phyloP scores from a whole-genome alignment of 1,284 basidiomycete species.

The Irpex lacteus region DNA sequence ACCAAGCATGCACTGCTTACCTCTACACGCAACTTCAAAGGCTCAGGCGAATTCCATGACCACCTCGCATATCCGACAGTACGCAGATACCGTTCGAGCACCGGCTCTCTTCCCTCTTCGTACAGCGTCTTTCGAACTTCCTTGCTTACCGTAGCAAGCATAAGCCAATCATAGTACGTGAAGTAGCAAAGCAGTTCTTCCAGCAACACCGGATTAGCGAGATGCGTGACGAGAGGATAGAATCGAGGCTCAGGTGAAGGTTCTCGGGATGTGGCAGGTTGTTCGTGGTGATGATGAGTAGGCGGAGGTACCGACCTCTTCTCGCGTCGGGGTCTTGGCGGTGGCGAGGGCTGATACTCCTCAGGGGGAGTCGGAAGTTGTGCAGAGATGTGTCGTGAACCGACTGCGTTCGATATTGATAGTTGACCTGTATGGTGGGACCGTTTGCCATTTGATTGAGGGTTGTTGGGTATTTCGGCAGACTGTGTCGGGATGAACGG shows the following conservation, averaged over 20 bases:
- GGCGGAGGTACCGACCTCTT: conserved; percentile 24
- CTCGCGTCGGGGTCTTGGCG: conserved; percentile 39
- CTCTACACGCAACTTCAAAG: conserved; percentile 56
- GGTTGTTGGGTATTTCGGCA: not conserved
- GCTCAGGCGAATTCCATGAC: conserved; percentile 56
- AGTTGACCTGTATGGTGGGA: not conserved
- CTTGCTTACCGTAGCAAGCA: conserved; percentile 53
- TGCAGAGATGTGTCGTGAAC: conserved; percentile 3
- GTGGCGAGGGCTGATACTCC: conserved; percentile 33
- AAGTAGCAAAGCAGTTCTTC: conserved; percentile 51
- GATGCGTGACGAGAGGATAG: conserved; percentile 51
- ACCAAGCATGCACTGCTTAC: conserved; percentile 34
- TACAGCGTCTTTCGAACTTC: conserved; percentile 47
- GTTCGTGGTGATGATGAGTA: not conserved
- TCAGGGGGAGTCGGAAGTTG: conserved; percentile 32
- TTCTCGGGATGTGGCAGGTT: not conserved
- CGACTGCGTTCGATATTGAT: not conserved
- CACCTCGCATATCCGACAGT: conserved; percentile 71
- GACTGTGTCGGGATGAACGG: not conserved
- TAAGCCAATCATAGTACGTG: conserved; percentile 66
- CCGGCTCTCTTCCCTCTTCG: conserved; percentile 49
- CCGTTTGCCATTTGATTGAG: not conserved
- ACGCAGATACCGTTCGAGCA: conserved; percentile 63
- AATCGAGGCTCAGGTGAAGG: conserved; percentile 33
- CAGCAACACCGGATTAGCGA: conserved; percentile 49